Evolutionary conservation across 2,329 filamentous ascomycete species (phyloP).

Genomic region (Fusarium nematophilum): DNA sequence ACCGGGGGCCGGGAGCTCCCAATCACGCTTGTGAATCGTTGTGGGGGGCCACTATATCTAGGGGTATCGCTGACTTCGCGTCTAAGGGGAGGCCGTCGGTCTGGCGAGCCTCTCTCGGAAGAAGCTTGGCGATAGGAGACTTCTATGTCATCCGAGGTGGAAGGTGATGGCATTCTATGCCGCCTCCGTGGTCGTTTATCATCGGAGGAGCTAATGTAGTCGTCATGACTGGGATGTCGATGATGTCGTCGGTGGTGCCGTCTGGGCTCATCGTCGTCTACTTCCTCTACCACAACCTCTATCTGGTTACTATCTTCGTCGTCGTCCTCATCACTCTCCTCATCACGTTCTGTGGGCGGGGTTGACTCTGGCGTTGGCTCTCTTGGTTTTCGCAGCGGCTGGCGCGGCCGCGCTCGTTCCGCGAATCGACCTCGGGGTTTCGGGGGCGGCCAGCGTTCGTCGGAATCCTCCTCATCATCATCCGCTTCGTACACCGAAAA

Average conservation of each 20-base stretch:
- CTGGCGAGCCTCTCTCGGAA: slow-evolving; percentile 45
- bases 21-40: slow-evolving; percentile 45
- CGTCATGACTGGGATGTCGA: slow-evolving; percentile 42
- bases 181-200: slow-evolving; percentile 38
- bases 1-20: slow-evolving; percentile 50
- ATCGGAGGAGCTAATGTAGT: slow-evolving; percentile 41
- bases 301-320: slow-evolving; percentile 33
- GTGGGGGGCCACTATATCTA: slow-evolving; percentile 39
- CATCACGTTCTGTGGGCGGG: slow-evolving; percentile 27
- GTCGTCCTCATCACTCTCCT: slow-evolving; percentile 27
- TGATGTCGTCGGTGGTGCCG: slow-evolving; percentile 23
- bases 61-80: slow-evolving; percentile 46
- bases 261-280: slow-evolving; percentile 42
- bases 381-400: slow-evolving; percentile 26
- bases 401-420: slow-evolving; percentile 31
- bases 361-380: slow-evolving; percentile 36
- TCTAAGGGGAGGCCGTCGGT: slow-evolving; percentile 44
- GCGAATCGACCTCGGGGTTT: slow-evolving; percentile 36
- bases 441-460: slow-evolving; percentile 27
- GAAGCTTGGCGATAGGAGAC: slow-evolving; percentile 38
- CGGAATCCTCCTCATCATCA: slow-evolving; percentile 39
- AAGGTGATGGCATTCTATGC: slow-evolving; percentile 35
- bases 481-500: slow-evolving; percentile 43
- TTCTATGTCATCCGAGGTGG: slow-evolving; percentile 42
- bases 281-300: slow-evolving; percentile 45